Evolutionary conservation across 768 basidiomycete species (phyloP), one percentile per base, ranked within the genome.

Genomic region (Suillus lakei): DNA sequence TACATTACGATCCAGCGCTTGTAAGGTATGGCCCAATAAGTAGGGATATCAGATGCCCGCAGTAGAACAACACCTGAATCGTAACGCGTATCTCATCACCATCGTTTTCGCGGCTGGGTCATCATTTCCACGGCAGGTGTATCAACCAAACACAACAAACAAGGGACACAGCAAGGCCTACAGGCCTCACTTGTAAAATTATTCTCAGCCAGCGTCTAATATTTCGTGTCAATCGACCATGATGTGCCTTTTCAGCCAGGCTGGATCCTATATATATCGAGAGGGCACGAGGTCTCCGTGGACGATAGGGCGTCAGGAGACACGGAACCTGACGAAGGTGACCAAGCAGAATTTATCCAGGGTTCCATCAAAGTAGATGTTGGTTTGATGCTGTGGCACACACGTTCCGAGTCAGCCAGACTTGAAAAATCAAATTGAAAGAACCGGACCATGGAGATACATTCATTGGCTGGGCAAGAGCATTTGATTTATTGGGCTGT

Each of bases 271-370:
- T 5, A 34, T 84, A 84, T 74, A 82, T 89, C 69, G 86, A 82
- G 63, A 86, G 86, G 81, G 88, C 89, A 83, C 90, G 90, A 78
- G 88, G 84, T 84, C 66, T 81, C 85, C 76, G 84, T 87, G 75
- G 86, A 88, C 61, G 90, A 90, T 74, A 89, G 85, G 74, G 81
- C 87, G 61, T 91, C 91, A 58, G 91, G 91, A 68, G 93, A 93
- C 75, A 91, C 90, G 43, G 89, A 93, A 72, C 90, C 91, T 67
- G 91, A 97, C 80, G 94, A 96, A n/a, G n/a, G n/a, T n/a, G n/a
- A n/a, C n/a, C n/a, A n/a, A n/a, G n/a, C n/a, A n/a, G n/a, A 34
- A 8, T 8, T 8, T 5, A 34, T 34, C 32, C 3, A 34, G 32
- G 32, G 32, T 34, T 34, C 32, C 32, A 34, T 34, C 32, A 34